Percentiles rank a stretch among this genome's conserved stretches.
Conservation (phyloP, 2,329 filamentous ascomycete species). For the Aspergillus fijiensis region DNA sequence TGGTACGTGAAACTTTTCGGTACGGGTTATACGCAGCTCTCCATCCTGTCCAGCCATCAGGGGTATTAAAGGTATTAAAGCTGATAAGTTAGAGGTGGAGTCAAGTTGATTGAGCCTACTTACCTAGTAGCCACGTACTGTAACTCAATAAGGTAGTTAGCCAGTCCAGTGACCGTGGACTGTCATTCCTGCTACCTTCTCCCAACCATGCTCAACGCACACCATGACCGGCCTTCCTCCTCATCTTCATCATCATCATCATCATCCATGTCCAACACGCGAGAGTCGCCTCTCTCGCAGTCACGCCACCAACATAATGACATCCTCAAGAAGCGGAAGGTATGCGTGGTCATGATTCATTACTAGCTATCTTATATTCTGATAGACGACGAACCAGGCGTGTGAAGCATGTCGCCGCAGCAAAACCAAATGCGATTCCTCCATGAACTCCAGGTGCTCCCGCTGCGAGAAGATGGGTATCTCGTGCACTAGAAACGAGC, state of each 20-base stretch:
- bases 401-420: constrained; percentile 7
- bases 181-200: no score
- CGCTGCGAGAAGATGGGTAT: constrained; percentile 2
- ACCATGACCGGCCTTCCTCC: no score
- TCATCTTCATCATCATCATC: no score
- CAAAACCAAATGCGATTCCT: background rate
- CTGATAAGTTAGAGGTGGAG: background rate
- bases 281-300: background rate
- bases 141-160: no score
- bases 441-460: background rate
- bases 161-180: no score
- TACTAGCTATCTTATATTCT: no score
- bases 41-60: background rate
- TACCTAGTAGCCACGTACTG: no score
- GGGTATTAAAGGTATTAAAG: no score
- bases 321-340: background rate
- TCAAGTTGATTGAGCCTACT: background rate
- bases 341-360: background rate
- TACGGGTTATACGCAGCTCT: background rate
- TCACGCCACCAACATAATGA: background rate
- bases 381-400: background rate
- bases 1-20: background rate
- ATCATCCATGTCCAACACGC: background rate
- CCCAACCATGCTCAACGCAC: no score
- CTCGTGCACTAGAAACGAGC: constrained; percentile 2